Conservation (phyloP, 2,329 filamentous ascomycete species). For the Pestalotiopsis sp. region DNA sequence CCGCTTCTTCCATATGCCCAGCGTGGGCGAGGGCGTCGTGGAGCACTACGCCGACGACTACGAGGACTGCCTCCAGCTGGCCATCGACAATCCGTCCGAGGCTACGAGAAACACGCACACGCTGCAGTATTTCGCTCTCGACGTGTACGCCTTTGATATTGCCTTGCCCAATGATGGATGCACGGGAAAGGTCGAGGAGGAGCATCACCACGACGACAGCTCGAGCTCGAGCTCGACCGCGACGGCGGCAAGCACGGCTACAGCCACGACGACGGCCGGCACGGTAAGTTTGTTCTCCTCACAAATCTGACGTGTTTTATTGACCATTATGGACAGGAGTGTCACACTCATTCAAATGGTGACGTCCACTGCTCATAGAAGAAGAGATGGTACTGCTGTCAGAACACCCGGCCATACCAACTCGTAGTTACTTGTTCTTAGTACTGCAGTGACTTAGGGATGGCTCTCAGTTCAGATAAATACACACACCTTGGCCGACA, state of each 20-base stretch:
- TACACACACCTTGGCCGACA: too few species aligned
- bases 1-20: slow-evolving; percentile 65
- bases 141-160: slow-evolving; percentile 68
- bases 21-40: slow-evolving; percentile 60
- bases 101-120: slow-evolving; percentile 61
- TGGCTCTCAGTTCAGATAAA: too few species aligned
- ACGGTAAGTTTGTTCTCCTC: slow-evolving; percentile 5
- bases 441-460: too few species aligned
- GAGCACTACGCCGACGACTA: slow-evolving; percentile 67
- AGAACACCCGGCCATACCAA: too few species aligned
- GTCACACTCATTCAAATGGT: slow-evolving; percentile 43
- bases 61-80: slow-evolving; percentile 53
- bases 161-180: slow-evolving; percentile 66
- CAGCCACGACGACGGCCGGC: background rate
- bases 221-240: background rate
- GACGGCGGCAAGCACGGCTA: background rate
- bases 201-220: background rate
- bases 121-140: slow-evolving; percentile 70
- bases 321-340: slow-evolving; percentile 30
- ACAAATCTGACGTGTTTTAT: slow-evolving; percentile 17
- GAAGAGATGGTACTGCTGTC: background rate
- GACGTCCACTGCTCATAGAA: slow-evolving; percentile 39
- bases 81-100: slow-evolving; percentile 47
- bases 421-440: too few species aligned
- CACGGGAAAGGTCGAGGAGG: slow-evolving; percentile 44